Percentiles rank a stretch among this genome's conserved stretches.
Conservation (phyloP, 495 filamentous ascomycete species). For the Penicillium canariense region DNA sequence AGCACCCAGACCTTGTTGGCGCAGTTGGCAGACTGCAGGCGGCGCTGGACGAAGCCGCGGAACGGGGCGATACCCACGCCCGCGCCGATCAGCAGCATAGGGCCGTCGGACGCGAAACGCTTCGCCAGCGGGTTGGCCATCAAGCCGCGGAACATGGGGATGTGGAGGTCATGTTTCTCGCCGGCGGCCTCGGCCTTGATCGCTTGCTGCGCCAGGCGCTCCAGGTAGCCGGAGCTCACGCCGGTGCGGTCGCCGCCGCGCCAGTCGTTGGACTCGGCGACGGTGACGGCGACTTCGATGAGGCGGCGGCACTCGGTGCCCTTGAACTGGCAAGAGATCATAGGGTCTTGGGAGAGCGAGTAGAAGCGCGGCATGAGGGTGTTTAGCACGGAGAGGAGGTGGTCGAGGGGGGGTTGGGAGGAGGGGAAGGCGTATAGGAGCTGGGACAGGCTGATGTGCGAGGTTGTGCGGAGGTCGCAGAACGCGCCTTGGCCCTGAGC, state of each 20-base stretch:
- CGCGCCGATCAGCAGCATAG: slow-evolving; percentile 95
- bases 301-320: slow-evolving; percentile 73
- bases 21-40: slow-evolving; percentile 92
- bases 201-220: slow-evolving; percentile 69
- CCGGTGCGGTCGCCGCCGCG: slow-evolving; percentile 64
- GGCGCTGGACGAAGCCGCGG: slow-evolving; percentile 92
- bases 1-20: slow-evolving; percentile 99
- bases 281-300: slow-evolving; percentile 90
- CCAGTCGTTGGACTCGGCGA: slow-evolving; percentile 86
- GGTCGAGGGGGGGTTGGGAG: slow-evolving; percentile 77
- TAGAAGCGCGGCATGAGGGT: slow-evolving; percentile 97
- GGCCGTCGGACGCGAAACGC: slow-evolving; percentile 85
- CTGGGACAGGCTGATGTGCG: slow-evolving; percentile 79
- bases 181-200: slow-evolving; percentile 59
- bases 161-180: slow-evolving; percentile 56
- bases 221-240: slow-evolving; percentile 80
- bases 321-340: slow-evolving; percentile 67
- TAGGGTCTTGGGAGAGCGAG: slow-evolving; percentile 93
- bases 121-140: slow-evolving; percentile 95
- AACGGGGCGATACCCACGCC: slow-evolving; percentile 97
- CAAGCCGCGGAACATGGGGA: slow-evolving; percentile 98
- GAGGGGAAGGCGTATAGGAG: slow-evolving; percentile 90
- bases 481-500: slow-evolving; percentile 92
- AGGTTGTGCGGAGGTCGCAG: slow-evolving; percentile 90
- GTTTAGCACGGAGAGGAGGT: slow-evolving; percentile 75